Percentiles rank a stretch among this genome's conserved stretches.
Conservation (phyloP, 257 asterid species). For the Euphrasia confusa region DNA sequence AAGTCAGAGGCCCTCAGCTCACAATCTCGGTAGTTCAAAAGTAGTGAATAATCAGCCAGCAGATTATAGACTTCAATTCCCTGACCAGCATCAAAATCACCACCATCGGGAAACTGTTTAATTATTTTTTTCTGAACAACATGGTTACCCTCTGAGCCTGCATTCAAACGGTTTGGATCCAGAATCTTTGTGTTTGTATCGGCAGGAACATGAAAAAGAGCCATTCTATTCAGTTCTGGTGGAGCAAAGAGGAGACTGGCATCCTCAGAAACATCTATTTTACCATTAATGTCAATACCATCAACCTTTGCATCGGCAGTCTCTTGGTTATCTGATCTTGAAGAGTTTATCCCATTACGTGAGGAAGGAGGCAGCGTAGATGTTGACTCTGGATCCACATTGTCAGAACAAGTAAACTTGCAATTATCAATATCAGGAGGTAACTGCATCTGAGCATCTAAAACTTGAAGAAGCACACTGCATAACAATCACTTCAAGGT, state of each 20-base stretch:
- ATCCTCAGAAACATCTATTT: conserved; percentile 66
- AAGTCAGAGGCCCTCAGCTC: conserved; percentile 90
- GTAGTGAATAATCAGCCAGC: conserved; percentile 72
- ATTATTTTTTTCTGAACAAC: conserved; percentile 26
- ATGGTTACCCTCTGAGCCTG: conserved; percentile 32
- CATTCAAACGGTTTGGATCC: conserved; percentile 37
- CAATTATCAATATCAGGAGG: conserved; percentile 72
- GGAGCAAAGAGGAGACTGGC: conserved; percentile 85
- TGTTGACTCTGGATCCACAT: conserved; percentile 39
- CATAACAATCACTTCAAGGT: conserved; percentile 31
- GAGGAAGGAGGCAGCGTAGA: conserved; percentile 37
- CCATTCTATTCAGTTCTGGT: conserved; percentile 54
- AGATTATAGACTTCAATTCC: conserved; percentile 45
- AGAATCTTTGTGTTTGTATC: conserved; percentile 38
- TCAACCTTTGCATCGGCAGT: conserved; percentile 53
- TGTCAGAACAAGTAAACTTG: conserved; percentile 44
- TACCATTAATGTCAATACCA: conserved; percentile 39
- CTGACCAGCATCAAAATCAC: conserved; percentile 30
- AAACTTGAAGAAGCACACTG: conserved; percentile 93
- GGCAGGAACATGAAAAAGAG: conserved; percentile 53
- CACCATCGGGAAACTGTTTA: conserved; percentile 31
- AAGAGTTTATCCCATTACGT: conserved; percentile 42
- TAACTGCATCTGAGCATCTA: conserved; percentile 86
- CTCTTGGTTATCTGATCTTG: conserved; percentile 50
- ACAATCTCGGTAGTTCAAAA: conserved; percentile 66